Percentiles rank a stretch among this genome's conserved stretches.
Conservation (phyloP, 2,329 filamentous ascomycete species). For the Beauveria caledonica region DNA sequence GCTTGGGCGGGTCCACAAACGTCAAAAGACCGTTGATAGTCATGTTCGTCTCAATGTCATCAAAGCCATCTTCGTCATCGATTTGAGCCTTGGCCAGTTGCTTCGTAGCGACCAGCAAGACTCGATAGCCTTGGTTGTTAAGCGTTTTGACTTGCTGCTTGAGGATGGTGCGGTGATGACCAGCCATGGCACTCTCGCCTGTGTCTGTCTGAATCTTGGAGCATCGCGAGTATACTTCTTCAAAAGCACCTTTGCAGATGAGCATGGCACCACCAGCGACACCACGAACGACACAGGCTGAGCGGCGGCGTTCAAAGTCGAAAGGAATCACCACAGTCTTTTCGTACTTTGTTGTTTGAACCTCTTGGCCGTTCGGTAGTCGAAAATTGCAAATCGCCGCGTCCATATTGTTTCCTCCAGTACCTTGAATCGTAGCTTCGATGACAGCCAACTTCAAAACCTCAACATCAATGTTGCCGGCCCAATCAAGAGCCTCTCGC, state of each 20-base stretch:
- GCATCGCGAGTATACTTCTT: constrained; percentile 21
- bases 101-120: constrained; percentile 19
- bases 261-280: constrained; percentile 19
- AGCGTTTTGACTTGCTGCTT: constrained; percentile 13
- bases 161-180: constrained; percentile 13
- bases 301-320: constrained; percentile 20
- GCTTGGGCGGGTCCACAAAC: constrained; percentile 23
- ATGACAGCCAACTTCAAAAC: constrained; percentile 21
- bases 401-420: constrained; percentile 23
- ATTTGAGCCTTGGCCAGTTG: constrained; percentile 11
- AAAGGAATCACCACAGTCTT: constrained; percentile 19
- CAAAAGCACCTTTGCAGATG: constrained; percentile 23
- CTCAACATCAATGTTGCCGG: constrained; percentile 13
- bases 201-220: constrained; percentile 14
- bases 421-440: constrained; percentile 19
- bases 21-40: constrained; percentile 20
- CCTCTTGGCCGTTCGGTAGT: constrained; percentile 10
- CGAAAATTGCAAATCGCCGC: constrained; percentile 16
- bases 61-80: constrained; percentile 16
- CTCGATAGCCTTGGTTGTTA: constrained; percentile 17
- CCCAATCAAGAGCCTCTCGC: constrained; percentile 16
- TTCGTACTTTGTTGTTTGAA: constrained; percentile 17
- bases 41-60: constrained; percentile 19
- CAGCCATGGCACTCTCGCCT: constrained; percentile 15
- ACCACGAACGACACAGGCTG: constrained; percentile 18